Conservation (phyloP, 768 basidiomycete genomes). For the Serendipita sp. region DNA sequence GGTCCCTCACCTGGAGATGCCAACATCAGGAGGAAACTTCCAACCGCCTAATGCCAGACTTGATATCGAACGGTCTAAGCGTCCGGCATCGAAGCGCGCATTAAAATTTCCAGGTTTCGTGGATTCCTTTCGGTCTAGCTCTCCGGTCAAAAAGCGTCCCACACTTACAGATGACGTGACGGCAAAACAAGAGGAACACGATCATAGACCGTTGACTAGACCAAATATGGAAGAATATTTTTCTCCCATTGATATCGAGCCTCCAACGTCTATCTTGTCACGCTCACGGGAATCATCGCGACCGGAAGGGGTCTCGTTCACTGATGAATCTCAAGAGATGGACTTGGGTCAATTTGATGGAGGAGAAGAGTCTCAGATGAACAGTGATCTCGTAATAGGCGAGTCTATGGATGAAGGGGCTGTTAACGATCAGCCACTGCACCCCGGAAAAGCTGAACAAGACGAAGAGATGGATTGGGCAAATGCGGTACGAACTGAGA, state of each 20-base stretch:
- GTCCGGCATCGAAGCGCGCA: background rate
- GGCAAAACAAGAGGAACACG: background rate
- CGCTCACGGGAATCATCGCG: conserved; percentile 2
- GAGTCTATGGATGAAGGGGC: background rate
- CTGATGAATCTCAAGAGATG: no score
- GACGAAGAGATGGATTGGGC: conserved; percentile 28
- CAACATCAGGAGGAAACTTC: conserved; percentile 16
- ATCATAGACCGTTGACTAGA: background rate
- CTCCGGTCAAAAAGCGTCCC: background rate
- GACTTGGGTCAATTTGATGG: no score
- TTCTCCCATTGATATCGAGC: background rate
- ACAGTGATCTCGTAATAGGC: conserved; percentile 17
- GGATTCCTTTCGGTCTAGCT: background rate
- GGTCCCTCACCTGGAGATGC: conserved; percentile 8
- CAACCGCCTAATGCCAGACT: conserved; percentile 17
- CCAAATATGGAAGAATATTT: background rate
- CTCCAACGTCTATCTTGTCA: conserved; percentile 1
- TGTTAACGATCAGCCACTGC: background rate
- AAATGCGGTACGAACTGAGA: conserved; percentile 29
- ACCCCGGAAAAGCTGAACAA: background rate
- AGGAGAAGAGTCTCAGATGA: conserved; percentile 20
- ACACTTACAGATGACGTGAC: background rate
- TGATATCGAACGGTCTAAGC: background rate
- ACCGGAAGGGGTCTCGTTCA: conserved; percentile 14
- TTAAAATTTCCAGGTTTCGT: background rate